A percentile compares a stretch with the other conserved stretches of the same genome.
phyloP scores from a whole-genome alignment of 805 yeast genomes.

The Grigorovia humatica region DNA sequence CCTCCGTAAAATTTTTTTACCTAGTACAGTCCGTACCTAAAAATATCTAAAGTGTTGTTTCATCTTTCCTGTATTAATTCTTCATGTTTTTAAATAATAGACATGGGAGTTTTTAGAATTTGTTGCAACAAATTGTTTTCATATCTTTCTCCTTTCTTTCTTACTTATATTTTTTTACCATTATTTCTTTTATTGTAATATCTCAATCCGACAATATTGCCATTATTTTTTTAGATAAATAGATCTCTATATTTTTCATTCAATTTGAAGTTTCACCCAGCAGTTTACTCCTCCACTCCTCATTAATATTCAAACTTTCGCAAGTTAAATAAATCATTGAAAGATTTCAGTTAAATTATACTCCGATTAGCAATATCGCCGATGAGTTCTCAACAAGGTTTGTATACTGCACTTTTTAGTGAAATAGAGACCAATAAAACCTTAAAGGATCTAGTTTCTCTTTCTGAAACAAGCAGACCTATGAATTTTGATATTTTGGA shows the following conservation, averaged over 20 bases:
- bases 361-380: neutral
- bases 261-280: too few species aligned
- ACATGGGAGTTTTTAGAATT: neutral
- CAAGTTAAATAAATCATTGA: too few species aligned
- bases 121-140: neutral
- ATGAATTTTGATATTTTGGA: neutral
- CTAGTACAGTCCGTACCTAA: neutral
- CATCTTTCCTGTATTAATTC: neutral
- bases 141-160: neutral
- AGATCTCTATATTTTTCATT: neutral
- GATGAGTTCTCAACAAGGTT: neutral
- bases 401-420: neutral
- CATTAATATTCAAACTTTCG: too few species aligned
- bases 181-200: neutral
- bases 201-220: neutral
- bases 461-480: neutral
- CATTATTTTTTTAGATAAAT: too few species aligned
- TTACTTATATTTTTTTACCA: neutral
- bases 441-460: neutral
- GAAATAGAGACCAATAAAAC: neutral
- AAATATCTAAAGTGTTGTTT: neutral
- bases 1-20: neutral
- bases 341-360: neutral
- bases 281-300: too few species aligned
- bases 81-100: neutral